Evolutionary conservation across 331 rosid species (phyloP).

Genomic region (Malus hybrid): DNA sequence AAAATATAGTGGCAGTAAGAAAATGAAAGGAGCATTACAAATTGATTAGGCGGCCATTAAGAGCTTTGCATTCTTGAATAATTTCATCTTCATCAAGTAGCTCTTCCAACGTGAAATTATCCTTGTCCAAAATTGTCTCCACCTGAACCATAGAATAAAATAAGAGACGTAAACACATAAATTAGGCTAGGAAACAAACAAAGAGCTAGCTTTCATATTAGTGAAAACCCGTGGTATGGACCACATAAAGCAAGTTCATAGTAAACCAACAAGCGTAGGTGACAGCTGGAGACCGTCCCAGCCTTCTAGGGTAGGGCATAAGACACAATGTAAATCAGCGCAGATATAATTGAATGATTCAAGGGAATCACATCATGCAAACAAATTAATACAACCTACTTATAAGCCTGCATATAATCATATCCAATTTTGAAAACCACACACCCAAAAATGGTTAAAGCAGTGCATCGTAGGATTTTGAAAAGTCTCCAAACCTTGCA

Average conservation of each 20-base stretch:
- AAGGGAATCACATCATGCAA: background rate
- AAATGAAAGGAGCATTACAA: constrained; percentile 57
- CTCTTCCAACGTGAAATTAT: constrained; percentile 80
- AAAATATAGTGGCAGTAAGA: background rate
- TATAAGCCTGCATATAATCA: background rate
- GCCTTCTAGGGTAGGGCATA: background rate
- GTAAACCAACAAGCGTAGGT: background rate
- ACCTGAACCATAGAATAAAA: constrained; percentile 45
- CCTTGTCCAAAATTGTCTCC: constrained; percentile 96
- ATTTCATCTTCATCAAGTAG: constrained; percentile 97
- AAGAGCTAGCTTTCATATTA: background rate
- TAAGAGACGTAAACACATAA: background rate
- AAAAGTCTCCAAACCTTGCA: background rate
- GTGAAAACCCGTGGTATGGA: background rate
- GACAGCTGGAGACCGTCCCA: background rate
- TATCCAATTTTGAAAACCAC: background rate
- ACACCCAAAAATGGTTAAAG: background rate
- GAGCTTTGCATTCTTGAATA: constrained; percentile 98
- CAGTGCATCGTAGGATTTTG: background rate
- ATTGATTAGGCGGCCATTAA: constrained; percentile 88
- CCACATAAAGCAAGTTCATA: background rate
- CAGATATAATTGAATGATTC: background rate
- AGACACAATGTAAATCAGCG: background rate
- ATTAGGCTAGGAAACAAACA: background rate
- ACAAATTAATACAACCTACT: background rate